These are phyloP conservation scores for Pythium volutum DNA, from an alignment of 352 stramenopile species.

Conservation along the genomic window DNA sequence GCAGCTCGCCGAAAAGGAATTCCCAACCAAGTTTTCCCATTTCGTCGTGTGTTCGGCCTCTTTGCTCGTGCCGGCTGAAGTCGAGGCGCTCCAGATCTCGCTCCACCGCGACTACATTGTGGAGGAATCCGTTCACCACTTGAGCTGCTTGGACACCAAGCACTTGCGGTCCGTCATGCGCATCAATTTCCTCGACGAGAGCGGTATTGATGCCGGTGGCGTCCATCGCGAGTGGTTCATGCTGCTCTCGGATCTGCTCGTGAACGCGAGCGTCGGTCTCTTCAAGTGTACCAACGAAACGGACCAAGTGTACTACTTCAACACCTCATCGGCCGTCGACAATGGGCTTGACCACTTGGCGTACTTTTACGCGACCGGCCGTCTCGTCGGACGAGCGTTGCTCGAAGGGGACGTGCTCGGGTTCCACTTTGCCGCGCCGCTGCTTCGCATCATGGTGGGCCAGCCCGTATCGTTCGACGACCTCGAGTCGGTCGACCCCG, in stretches of 20 bases:
- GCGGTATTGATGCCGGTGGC: constrained; percentile 52
- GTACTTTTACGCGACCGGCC: constrained; percentile 59
- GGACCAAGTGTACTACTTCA: constrained; percentile 64
- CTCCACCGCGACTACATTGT: constrained; percentile 40
- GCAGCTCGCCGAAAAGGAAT: constrained; percentile 33
- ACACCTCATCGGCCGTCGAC: constrained; percentile 56
- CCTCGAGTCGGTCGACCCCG: constrained; percentile 81
- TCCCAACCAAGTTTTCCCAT: constrained; percentile 50
- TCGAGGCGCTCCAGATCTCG: constrained; percentile 42
- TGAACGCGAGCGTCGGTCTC: constrained; percentile 42
- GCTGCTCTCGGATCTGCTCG: constrained; percentile 67
- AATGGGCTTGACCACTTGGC: constrained; percentile 68
- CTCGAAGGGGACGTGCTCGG: constrained; percentile 93
- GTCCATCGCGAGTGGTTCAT: constrained; percentile 75
- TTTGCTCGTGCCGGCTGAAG: constrained; percentile 36
- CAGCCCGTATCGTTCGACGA: constrained; percentile 94
- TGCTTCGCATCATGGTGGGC: constrained; percentile 97
- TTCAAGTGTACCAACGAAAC: constrained; percentile 54
- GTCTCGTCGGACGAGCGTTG: constrained; percentile 56
- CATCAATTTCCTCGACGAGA: constrained; percentile 57
- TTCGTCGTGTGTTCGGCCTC: constrained; percentile 41
- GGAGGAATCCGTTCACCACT: constrained; percentile 51
- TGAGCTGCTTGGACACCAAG: constrained; percentile 37
- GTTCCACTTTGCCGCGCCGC: constrained; percentile 92
- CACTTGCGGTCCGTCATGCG: constrained; percentile 36